Evolutionary conservation across 2,329 filamentous ascomycete species (phyloP), one percentile per base, ranked within the genome.

Genomic region (Thelonectria olida): DNA sequence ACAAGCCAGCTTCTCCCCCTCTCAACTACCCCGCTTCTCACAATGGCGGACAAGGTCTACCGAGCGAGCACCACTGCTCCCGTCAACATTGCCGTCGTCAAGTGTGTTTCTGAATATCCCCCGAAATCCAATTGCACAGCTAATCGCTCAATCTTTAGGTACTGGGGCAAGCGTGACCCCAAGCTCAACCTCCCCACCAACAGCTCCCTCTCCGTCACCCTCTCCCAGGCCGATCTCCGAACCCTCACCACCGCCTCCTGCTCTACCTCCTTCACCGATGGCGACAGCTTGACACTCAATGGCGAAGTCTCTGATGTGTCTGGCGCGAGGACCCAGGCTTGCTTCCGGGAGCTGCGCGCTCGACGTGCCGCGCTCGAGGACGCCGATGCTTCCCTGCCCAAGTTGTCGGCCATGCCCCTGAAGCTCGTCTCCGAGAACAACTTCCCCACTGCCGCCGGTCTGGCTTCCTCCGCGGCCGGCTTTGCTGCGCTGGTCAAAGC

Each of bases 41-140:
- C 50, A 65, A 84, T 84, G 82, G 78, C 81, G 28, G 82, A 83
- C 69, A 84, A 82, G 58, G 86, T 98, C 73, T 94, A 96, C 83
- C 91, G 93, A 73, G 92, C 96, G 70, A 97, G 92, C 83, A 97
- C 96, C 61, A 98, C 94, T 66, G 96, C 96, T 39, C 96, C 95
- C 13, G 95, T 98, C 75, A 98, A 98, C 84, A 98, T 98, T 76
- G 95, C 95, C 68, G 94, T 98, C 59, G 96, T 98, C 82, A 98
- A 98, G 91, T 96, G 74, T 54, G 20, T 19, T 10, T 41, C 57
- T 8, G 15, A 13, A n/a, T 27, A 22, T 25, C 19, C 12, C 23
- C 17, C 23, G 38, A 22, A 45, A 23, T 4, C 47, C 23, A 39
- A 51, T 61, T 20, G 34, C 38, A 25, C 36, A 2, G 38, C 12